Evolutionary conservation across 169 alveolate genomes (phyloP), one percentile per base, ranked within the genome.

Genomic region (Cryptosporidium ubiquitum): DNA sequence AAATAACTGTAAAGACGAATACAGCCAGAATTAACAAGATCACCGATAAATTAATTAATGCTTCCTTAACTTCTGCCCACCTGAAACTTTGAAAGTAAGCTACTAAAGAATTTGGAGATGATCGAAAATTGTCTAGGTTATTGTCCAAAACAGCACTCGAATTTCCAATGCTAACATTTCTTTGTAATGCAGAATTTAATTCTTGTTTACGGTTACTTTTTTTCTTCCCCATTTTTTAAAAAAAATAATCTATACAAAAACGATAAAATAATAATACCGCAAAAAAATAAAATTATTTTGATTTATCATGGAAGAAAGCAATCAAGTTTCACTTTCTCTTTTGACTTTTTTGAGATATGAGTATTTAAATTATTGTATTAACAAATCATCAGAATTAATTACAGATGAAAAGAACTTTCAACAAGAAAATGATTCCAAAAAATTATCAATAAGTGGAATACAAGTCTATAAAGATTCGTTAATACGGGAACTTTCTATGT

Each of bases 341-440:
- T 31, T 79, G 61, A 79, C 89, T 26, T 79, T 60, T 47, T 55
- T 79, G 40, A 58, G 89, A 79, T 79, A 79, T 44, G 89, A 79
- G 37, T 79, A 79, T 47, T 47, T 79, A 44, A 79, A 79, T 49
- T 79, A 79, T 40, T 79, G 75, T 42, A 64, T 79, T 0, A 7
- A 26, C 31, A 64, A 61, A 31, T 58, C 89, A 29, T 42, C 47
- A 0, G 89, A 79, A 58, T 44, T 61, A n/a, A 10, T 64, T 14
- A 20, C 89, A 9, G 75, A 79, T 61, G 89, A 58, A 61, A 58
- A 79, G 58, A 40, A 42, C 5, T 3, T 26, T 26, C 79, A 79
- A 44, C 23, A 1, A 1, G 75, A 44, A 58, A 49, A 58, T 9
- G 9, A 20, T 4, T 44, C 66, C 18, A 40, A 79, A 37, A 79